phyloP scores from a whole-genome alignment of 129 eudicot species.

The Flaveria trinervia region DNA sequence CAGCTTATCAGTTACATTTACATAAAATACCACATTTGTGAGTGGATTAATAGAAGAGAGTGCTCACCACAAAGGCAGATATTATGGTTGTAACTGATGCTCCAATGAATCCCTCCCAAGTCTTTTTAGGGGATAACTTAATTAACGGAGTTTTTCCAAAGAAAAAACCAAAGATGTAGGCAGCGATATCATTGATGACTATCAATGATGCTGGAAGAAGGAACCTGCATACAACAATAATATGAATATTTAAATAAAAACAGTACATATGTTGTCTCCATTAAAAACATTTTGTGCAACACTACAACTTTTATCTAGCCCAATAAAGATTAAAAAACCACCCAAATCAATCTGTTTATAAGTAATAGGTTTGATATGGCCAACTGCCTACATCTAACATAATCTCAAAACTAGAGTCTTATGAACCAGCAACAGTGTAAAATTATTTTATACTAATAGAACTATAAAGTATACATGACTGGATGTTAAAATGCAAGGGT shows the following conservation, averaged over 20 bases:
- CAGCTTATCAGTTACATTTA: neutral
- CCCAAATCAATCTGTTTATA: neutral
- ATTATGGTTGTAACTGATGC: slow-evolving; percentile 62
- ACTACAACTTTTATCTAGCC: neutral
- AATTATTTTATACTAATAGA: neutral
- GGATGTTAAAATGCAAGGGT: too few species aligned
- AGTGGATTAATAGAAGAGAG: neutral
- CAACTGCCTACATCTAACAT: neutral
- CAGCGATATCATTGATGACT: slow-evolving; percentile 32
- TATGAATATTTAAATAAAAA: neutral
- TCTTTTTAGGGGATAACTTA: slow-evolving; percentile 25
- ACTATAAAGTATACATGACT: too few species aligned
- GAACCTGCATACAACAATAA: slow-evolving; percentile 60
- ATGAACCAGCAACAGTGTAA: neutral
- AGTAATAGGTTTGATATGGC: neutral
- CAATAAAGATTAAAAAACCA: slow-evolving; percentile 7
- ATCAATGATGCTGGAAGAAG: slow-evolving; percentile 79
- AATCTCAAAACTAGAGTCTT: neutral
- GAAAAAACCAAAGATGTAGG: slow-evolving; percentile 35
- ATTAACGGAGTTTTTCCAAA: slow-evolving; percentile 36
- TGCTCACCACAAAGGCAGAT: slow-evolving; percentile 73
- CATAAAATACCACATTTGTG: neutral
- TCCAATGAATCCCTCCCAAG: slow-evolving; percentile 33
- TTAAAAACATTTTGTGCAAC: neutral
- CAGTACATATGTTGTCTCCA: neutral